These are phyloP conservation scores for Chaetomiaceae sp. DNA, from an alignment of 2,329 filamentous ascomycete species.

Conservation along the genomic window DNA sequence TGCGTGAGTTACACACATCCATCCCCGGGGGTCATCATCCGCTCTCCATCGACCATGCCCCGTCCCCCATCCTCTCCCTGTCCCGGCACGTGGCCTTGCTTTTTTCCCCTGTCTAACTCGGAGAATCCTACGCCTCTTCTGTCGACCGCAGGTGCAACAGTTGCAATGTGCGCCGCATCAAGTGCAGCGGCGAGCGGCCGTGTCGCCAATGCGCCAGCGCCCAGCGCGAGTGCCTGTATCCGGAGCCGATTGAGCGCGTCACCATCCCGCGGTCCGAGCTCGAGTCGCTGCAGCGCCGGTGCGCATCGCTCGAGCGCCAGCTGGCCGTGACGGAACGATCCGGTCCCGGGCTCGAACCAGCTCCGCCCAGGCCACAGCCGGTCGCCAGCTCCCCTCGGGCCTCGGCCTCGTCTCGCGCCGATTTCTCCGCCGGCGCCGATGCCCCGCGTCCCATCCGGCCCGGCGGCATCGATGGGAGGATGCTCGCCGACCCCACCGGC, in stretches of 20 bases:
- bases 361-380: not conserved
- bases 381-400: conserved; percentile 1
- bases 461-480: conserved; percentile 31
- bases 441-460: conserved; percentile 3
- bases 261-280: conserved; percentile 35
- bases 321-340: conserved; percentile 6
- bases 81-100: not conserved
- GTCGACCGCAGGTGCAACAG: conserved; percentile 41
- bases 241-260: conserved; percentile 38
- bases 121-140: no score
- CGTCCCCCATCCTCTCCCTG: not conserved
- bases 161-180: conserved; percentile 47
- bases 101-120: not conserved
- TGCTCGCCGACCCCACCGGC: conserved; percentile 40
- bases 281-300: conserved; percentile 11
- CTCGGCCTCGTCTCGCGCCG: conserved; percentile 2
- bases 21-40: conserved; percentile 26
- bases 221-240: conserved; percentile 43
- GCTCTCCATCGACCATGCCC: not conserved
- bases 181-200: conserved; percentile 45
- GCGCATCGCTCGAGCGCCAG: conserved; percentile 11
- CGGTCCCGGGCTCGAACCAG: not conserved
- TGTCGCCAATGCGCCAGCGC: conserved; percentile 40
- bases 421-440: conserved; percentile 5
- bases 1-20: conserved; percentile 48